These are phyloP conservation scores for Tetratostichococcus sp. DNA, from an alignment of 139 green algal genomes.

Conservation along the genomic window DNA sequence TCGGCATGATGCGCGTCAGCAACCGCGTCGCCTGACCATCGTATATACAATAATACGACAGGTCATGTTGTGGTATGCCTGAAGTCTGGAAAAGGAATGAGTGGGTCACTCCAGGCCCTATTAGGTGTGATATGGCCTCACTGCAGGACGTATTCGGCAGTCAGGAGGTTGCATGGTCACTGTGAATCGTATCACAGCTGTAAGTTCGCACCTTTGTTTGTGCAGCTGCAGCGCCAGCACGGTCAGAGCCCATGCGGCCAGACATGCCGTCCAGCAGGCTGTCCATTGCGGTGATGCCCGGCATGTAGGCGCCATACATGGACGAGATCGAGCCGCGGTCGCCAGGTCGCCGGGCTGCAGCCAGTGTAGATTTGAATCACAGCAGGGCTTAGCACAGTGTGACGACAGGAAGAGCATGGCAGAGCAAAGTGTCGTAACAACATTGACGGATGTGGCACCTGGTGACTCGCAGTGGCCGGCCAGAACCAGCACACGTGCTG, in stretches of 20 bases:
- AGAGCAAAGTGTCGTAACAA: background rate
- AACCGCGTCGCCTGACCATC: constrained; percentile 10
- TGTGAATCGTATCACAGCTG: no score
- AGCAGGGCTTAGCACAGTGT: no score
- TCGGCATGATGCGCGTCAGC: constrained; percentile 43
- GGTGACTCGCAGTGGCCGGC: background rate
- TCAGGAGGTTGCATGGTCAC: no score
- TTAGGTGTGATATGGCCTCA: no score
- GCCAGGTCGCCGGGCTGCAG: background rate
- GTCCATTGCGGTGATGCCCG: background rate
- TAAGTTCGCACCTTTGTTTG: background rate
- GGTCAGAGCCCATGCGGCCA: background rate
- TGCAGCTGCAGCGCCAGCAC: background rate
- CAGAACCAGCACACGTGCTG: background rate
- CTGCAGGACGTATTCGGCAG: no score
- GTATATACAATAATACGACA: no score
- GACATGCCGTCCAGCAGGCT: background rate
- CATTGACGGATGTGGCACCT: background rate
- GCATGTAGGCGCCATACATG: background rate
- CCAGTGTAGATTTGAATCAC: no score
- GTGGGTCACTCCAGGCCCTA: no score
- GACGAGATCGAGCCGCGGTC: background rate
- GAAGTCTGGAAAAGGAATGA: no score
- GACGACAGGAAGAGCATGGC: background rate
- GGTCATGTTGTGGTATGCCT: no score